Conservation (phyloP, 2,329 filamentous ascomycete species). For the Colletotrichum noveboracense region DNA sequence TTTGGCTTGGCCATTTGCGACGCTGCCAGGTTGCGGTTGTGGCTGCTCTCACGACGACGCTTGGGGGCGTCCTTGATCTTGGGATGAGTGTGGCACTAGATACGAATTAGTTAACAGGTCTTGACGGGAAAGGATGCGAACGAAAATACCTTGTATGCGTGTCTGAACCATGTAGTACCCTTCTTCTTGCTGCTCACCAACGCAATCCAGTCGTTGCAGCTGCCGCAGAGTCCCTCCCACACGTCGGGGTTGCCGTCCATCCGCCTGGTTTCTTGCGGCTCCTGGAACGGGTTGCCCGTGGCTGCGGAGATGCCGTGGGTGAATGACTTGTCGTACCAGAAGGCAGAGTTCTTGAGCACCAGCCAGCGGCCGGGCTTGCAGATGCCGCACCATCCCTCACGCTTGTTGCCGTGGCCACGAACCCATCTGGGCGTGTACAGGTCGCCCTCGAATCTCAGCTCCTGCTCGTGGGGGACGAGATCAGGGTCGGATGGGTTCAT, state of each 20-base stretch:
- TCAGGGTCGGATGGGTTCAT: constrained; percentile 82
- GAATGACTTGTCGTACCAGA: constrained; percentile 93
- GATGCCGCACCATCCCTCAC: constrained; percentile 88
- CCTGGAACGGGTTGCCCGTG: constrained; percentile 79
- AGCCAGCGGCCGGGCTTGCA: constrained; percentile 88
- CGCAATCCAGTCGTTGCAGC: constrained; percentile 81
- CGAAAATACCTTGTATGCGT: constrained; percentile 78
- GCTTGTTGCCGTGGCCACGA: constrained; percentile 84
- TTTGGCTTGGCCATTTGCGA: constrained; percentile 53
- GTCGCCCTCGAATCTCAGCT: constrained; percentile 79
- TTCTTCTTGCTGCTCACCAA: constrained; percentile 88
- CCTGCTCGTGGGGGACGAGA: constrained; percentile 78
- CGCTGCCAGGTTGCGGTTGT: constrained; percentile 47
- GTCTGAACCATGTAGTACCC: constrained; percentile 90
- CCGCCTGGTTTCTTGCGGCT: constrained; percentile 75
- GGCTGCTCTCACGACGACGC: constrained; percentile 66
- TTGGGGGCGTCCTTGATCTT: constrained; percentile 76
- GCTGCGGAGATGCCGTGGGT: constrained; percentile 86
- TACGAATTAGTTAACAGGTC: constrained; percentile 24
- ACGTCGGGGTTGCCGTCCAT: constrained; percentile 84
- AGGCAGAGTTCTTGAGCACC: constrained; percentile 87
- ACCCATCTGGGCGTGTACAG: constrained; percentile 86
- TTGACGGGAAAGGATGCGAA: not conserved
- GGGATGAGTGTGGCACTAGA: constrained; percentile 72
- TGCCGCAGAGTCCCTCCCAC: constrained; percentile 80